Evolutionary conservation across 352 stramenopile species (phyloP), one percentile per base, ranked within the genome.

Genomic region (Ophiocytium majus): DNA sequence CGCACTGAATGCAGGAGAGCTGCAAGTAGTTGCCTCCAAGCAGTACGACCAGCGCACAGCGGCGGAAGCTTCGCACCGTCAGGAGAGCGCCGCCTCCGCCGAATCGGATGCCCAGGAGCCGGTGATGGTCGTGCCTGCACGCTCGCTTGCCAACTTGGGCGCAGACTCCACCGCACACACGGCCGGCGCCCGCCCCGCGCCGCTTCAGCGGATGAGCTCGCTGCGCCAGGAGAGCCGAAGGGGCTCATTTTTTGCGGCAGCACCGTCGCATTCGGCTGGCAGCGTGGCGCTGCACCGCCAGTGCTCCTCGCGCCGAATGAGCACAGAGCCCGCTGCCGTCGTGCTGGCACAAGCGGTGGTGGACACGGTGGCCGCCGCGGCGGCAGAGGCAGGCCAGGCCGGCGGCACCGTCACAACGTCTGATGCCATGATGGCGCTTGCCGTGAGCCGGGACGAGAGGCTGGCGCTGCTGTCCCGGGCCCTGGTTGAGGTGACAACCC

Each of bases 11-110:
- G 35, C 76, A 31, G 82, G 82, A 14, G 14, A 50, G 31, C 82
- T 89, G 28, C 33, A 33, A 1, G 71, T 89, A 34, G 79, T 88
- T 57, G 57, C 57, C 33, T 74, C 85, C 50, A 50, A 85, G 10
- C 78, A 34, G 33, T 32, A 33, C 0, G 71, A 88, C 37, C 75
- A 85, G 57, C 50, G 35, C 33, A 78, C 85, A 28, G 81, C 14
- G 49, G 64, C 23, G 31, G 23, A 0, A 35, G 9, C 63, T 14
- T 5, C 57, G 9, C n/a, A n/a, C n/a, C n/a, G n/a, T n/a, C n/a
- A n/a, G n/a, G 81, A 17, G 28, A 1, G 32, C 71, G 32, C 31
- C 19, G n/a, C n/a, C n/a, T n/a, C n/a, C n/a, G n/a, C n/a, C n/a
- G n/a, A n/a, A n/a, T n/a, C n/a, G n/a, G n/a, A n/a, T n/a, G n/a